A percentile compares a stretch with the other conserved stretches of the same genome.
These are phyloP conservation scores for Tillandsia leiboldiana DNA, from an alignment of 176 grass and related monocot species.

Conservation along the genomic window DNA sequence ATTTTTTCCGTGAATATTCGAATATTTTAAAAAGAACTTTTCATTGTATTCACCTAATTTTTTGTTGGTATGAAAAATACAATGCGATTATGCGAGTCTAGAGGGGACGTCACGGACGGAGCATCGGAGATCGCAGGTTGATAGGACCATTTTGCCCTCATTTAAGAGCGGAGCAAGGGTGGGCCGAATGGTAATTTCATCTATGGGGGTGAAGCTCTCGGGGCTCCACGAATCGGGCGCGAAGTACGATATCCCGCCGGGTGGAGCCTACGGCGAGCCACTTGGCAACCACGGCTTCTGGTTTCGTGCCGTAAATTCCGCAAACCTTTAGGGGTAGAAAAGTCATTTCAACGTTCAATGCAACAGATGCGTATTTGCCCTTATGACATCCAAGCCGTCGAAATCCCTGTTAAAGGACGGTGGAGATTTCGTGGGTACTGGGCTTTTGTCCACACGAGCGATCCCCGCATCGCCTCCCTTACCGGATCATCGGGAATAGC, in stretches of 20 bases:
- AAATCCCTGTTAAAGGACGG: neutral
- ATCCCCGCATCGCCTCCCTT: neutral
- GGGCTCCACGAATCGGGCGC: neutral
- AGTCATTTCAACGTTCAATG: neutral
- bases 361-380: neutral
- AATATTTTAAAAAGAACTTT: too few relatives aligned
- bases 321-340: neutral
- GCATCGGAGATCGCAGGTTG: too few relatives aligned
- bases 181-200: neutral
- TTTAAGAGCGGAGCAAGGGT: neutral
- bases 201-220: neutral
- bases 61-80: too few relatives aligned
- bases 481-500: neutral
- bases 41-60: too few relatives aligned
- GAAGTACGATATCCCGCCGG: neutral
- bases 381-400: neutral
- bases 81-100: too few relatives aligned
- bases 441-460: neutral
- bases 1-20: too few relatives aligned
- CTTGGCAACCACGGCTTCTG: neutral
- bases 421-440: neutral
- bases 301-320: neutral
- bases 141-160: neutral
- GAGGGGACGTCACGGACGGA: too few relatives aligned
- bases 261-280: neutral